Percentiles rank a stretch among this genome's conserved stretches.
Evolutionary conservation across 208 protist species (phyloP).

Genomic region (Trichomonas tenax): DNA sequence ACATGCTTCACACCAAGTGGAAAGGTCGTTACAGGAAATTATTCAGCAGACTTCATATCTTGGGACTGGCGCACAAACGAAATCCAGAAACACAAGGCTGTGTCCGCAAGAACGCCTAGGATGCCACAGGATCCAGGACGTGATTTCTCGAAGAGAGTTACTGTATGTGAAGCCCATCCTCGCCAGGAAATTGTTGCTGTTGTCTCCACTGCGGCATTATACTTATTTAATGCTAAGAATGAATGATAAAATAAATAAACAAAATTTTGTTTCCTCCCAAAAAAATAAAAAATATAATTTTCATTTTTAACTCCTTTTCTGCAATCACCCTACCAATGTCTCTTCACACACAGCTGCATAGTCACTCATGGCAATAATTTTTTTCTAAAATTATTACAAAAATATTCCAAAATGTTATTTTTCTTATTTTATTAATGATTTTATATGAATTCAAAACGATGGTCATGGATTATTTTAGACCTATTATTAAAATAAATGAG

Average conservation of each 20-base stretch:
- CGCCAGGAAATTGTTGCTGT: neutral
- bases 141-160: neutral
- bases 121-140: neutral
- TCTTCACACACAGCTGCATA: too few species aligned
- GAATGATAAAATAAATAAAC: neutral
- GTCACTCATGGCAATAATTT: too few species aligned
- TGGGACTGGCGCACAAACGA: neutral
- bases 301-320: too few species aligned
- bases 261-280: neutral
- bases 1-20: neutral
- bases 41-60: neutral
- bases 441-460: too few species aligned
- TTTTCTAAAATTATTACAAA: too few species aligned
- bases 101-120: neutral
- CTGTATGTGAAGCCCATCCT: neutral
- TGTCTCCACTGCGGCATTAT: neutral
- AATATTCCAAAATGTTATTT: too few species aligned
- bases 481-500: too few species aligned
- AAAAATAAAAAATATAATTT: neutral
- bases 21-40: neutral
- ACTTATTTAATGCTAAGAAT: neutral
- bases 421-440: too few species aligned
- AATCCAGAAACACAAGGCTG: neutral
- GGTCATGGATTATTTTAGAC: too few species aligned
- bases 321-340: too few species aligned